These are phyloP conservation scores for Phytophthora tubulina DNA, from an alignment of 352 stramenopile genomes.

Conservation along the genomic window DNA sequence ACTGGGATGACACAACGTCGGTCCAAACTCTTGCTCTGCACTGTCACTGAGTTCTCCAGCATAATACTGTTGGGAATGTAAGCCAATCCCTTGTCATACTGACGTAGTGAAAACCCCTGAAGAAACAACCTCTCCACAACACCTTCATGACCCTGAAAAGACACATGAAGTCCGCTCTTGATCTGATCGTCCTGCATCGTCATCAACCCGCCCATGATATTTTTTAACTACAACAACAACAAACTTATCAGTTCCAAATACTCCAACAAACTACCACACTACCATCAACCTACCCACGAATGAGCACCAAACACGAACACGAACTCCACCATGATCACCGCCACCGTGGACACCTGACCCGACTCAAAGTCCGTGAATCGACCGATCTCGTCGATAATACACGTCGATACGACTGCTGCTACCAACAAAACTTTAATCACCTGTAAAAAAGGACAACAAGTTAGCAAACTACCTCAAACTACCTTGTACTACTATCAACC, in stretches of 20 bases:
- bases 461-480: slow-evolving; percentile 3
- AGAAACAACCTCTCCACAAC: slow-evolving; percentile 86
- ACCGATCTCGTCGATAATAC: slow-evolving; percentile 86
- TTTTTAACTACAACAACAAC: slow-evolving; percentile 68
- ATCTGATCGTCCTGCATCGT: slow-evolving; percentile 86
- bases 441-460: slow-evolving; percentile 29
- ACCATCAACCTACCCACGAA: slow-evolving; percentile 67
- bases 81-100: slow-evolving; percentile 84
- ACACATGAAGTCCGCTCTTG: slow-evolving; percentile 78
- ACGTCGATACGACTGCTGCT: slow-evolving; percentile 84
- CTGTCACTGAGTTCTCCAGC: slow-evolving; percentile 76
- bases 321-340: slow-evolving; percentile 83
- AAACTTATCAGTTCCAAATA: slow-evolving; percentile 20
- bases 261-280: background rate
- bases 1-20: slow-evolving; percentile 61
- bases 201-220: slow-evolving; percentile 86
- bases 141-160: slow-evolving; percentile 81
- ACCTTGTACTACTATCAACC: slow-evolving; percentile 2
- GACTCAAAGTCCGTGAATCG: slow-evolving; percentile 85
- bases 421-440: slow-evolving; percentile 88
- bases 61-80: slow-evolving; percentile 87
- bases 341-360: slow-evolving; percentile 79
- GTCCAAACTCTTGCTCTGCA: slow-evolving; percentile 76
- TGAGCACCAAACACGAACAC: slow-evolving; percentile 83
- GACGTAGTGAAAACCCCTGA: slow-evolving; percentile 81